Evolutionary conservation across 139 green algal genomes (phyloP).

Genomic region (Chlamydomonas urium): DNA sequence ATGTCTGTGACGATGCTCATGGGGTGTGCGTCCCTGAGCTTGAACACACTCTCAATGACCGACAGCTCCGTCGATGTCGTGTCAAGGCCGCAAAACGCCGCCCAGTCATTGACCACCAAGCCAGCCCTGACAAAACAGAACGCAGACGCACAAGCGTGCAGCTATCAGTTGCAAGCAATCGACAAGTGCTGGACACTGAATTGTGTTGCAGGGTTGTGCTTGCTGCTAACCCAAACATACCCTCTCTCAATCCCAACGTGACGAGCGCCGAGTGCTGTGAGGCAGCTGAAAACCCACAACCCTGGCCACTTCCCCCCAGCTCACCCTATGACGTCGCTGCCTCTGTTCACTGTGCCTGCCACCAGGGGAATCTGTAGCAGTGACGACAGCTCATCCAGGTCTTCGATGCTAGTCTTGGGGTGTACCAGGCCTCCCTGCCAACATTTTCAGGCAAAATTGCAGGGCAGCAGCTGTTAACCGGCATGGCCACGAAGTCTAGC

Average conservation of each 20-base stretch:
- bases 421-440: constrained; percentile 56
- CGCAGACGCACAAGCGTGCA: no score
- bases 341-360: constrained; percentile 94
- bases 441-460: no score
- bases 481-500: not conserved
- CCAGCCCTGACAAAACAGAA: no score
- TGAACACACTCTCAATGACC: constrained; percentile 92
- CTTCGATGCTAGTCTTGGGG: constrained; percentile 92
- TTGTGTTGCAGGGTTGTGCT: no score
- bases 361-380: constrained; percentile 95
- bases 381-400: constrained; percentile 96
- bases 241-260: no score
- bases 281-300: no score
- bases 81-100: constrained; percentile 93
- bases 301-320: no score
- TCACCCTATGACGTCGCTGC: constrained; percentile 92
- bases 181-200: no score
- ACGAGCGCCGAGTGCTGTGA: no score
- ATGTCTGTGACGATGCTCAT: constrained; percentile 86
- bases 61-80: constrained; percentile 94
- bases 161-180: no score
- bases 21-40: constrained; percentile 81
- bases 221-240: no score
- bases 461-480: no score
- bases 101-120: constrained; percentile 95